phyloP scores from a whole-genome alignment of 495 filamentous ascomycete species.

The Neurospora sp. region DNA sequence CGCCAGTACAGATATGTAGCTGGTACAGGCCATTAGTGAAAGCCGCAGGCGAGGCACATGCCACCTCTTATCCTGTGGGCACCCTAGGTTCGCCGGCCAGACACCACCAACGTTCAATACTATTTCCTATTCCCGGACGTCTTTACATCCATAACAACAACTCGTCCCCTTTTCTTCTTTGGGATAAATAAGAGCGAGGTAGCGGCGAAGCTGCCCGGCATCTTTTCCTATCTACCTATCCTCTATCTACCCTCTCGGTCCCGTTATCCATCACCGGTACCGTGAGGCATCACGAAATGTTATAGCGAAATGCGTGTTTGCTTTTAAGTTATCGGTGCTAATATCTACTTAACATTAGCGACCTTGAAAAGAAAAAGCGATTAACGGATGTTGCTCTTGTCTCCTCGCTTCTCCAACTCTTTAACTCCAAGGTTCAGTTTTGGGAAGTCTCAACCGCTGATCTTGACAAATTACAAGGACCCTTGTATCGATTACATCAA shows the following conservation, averaged over 20 bases:
- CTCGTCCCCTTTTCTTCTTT: not conserved
- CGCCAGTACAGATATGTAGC: not conserved
- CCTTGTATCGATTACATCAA: not conserved
- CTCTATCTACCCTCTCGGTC: not conserved
- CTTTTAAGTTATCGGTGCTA: not conserved
- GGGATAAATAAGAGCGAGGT: not conserved
- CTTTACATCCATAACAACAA: not conserved
- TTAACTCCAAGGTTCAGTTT: not conserved
- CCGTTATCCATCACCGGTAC: not conserved
- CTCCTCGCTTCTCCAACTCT: not conserved
- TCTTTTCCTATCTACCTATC: not conserved
- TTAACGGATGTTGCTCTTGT: not conserved
- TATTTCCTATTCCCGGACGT: not conserved
- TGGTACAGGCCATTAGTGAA: not conserved
- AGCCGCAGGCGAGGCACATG: not conserved
- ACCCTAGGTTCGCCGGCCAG: not conserved
- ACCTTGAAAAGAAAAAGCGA: not conserved
- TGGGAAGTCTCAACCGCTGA: not conserved
- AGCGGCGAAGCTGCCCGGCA: not conserved
- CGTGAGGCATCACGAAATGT: not conserved
- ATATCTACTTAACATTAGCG: not conserved
- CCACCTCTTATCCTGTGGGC: not conserved
- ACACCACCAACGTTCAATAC: not conserved
- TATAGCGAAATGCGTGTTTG: not conserved
- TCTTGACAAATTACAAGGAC: not conserved